Conservation (phyloP, 116 monocot genomes). For the Papilionanthe hybrid region DNA sequence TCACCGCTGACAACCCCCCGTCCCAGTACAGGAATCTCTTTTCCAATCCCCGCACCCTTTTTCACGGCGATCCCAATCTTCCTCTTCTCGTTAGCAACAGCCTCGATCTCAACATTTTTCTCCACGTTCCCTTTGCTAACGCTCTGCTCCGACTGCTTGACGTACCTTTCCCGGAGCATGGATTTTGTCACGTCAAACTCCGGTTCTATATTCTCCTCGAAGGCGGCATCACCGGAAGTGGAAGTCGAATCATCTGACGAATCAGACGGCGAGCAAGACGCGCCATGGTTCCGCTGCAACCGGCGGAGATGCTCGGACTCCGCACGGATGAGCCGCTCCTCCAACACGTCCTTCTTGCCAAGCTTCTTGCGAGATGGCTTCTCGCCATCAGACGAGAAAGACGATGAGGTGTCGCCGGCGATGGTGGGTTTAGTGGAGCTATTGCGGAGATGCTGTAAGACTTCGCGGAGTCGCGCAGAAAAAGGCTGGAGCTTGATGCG, state of each 20-base stretch:
- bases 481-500: constrained; percentile 44
- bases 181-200: constrained; percentile 57
- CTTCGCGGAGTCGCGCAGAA: constrained; percentile 25
- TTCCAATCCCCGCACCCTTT: not conserved
- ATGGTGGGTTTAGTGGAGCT: not conserved
- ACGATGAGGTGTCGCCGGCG: not conserved
- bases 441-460: constrained; percentile 19
- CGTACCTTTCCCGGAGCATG: constrained; percentile 46
- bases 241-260: constrained; percentile 20
- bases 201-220: constrained; percentile 39
- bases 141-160: constrained; percentile 7
- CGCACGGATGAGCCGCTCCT: constrained; percentile 16
- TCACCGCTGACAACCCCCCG: not conserved
- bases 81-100: constrained; percentile 14
- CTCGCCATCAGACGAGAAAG: not conserved
- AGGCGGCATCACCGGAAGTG: constrained; percentile 36
- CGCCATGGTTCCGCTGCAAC: not conserved
- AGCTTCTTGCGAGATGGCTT: constrained; percentile 7
- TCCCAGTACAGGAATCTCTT: not conserved
- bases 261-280: not conserved
- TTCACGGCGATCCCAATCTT: not conserved
- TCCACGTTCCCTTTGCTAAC: constrained; percentile 5
- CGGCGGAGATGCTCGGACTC: constrained; percentile 32
- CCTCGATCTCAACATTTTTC: constrained; percentile 47
- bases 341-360: constrained; percentile 7